phyloP scores from a whole-genome alignment of 2,329 filamentous ascomycete species.

The Xylariomycetidae sp. region DNA sequence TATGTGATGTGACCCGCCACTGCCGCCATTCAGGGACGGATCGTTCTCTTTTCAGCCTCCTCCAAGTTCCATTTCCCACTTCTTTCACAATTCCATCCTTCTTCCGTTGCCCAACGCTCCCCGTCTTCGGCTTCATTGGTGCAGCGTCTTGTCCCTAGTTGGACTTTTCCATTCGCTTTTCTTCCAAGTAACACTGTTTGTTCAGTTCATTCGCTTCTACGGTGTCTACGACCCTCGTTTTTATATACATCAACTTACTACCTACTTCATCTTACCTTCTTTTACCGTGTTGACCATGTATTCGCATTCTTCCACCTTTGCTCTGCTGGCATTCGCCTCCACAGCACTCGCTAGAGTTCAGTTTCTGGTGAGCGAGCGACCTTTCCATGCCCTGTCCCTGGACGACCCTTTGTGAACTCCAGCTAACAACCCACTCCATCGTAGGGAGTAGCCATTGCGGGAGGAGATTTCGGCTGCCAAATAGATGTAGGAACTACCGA shows the following conservation, averaged over 20 bases:
- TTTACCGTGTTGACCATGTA: constrained; percentile 21
- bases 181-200: neutral
- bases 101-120: neutral
- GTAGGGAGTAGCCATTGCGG: constrained; percentile 40
- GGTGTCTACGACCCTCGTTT: neutral
- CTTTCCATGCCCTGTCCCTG: neutral
- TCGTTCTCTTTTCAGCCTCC: neutral
- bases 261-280: constrained; percentile 5
- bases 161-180: neutral
- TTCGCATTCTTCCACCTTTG: constrained; percentile 11
- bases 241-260: constrained; percentile 8
- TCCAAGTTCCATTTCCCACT: constrained; percentile 3
- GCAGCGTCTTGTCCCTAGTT: neutral
- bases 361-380: constrained; percentile 18
- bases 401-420: too few species aligned
- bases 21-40: neutral
- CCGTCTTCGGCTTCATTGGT: neutral
- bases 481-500: constrained; percentile 35
- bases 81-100: constrained; percentile 2
- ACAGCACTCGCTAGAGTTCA: constrained; percentile 22
- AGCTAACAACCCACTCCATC: too few species aligned
- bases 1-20: too few species aligned
- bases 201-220: neutral
- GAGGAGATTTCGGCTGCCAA: constrained; percentile 42
- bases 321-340: constrained; percentile 15